Evolutionary conservation across 2,329 filamentous ascomycete species (phyloP).

Genomic region (Colletotrichum brevisporum): DNA sequence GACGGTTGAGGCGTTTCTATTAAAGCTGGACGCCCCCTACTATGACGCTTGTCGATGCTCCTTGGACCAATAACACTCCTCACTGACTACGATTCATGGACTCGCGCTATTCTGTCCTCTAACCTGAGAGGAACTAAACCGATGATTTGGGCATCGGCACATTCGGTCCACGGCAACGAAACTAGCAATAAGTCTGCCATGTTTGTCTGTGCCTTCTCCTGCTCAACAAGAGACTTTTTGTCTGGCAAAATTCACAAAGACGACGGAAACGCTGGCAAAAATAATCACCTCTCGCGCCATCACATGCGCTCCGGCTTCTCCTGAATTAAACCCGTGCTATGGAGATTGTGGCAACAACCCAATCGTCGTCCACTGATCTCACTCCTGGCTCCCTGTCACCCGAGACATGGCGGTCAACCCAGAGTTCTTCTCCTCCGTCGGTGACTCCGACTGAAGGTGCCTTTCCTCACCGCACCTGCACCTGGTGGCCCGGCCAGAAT

Average conservation of each 20-base stretch:
- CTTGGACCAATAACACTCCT: too few species aligned
- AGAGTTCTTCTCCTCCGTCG: conserved; percentile 15
- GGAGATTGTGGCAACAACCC: conserved; percentile 8
- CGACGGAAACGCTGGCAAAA: neutral
- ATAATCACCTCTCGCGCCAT: conserved; percentile 6
- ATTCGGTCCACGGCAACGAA: conserved; percentile 10
- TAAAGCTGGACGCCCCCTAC: too few species aligned
- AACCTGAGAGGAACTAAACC: conserved; percentile 7
- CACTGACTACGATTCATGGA: neutral
- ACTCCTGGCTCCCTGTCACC: conserved; percentile 25
- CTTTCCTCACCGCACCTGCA: conserved; percentile 2
- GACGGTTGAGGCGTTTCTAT: too few species aligned
- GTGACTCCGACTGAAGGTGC: conserved; percentile 30
- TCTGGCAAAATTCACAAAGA: too few species aligned
- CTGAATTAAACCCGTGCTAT: conserved; percentile 1
- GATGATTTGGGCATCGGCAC: conserved; percentile 10
- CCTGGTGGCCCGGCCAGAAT: conserved; percentile 12
- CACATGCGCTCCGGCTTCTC: conserved; percentile 29
- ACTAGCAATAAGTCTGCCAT: too few species aligned
- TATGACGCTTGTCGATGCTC: too few species aligned
- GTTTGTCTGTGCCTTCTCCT: too few species aligned
- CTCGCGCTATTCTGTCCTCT: neutral
- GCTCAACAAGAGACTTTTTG: too few species aligned
- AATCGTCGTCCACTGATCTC: conserved; percentile 18
- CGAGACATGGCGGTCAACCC: conserved; percentile 37